Percentiles rank a stretch among this genome's conserved stretches.
These are phyloP conservation scores for Chenopodium album DNA, from an alignment of 148 eudicot species.

Conservation along the genomic window DNA sequence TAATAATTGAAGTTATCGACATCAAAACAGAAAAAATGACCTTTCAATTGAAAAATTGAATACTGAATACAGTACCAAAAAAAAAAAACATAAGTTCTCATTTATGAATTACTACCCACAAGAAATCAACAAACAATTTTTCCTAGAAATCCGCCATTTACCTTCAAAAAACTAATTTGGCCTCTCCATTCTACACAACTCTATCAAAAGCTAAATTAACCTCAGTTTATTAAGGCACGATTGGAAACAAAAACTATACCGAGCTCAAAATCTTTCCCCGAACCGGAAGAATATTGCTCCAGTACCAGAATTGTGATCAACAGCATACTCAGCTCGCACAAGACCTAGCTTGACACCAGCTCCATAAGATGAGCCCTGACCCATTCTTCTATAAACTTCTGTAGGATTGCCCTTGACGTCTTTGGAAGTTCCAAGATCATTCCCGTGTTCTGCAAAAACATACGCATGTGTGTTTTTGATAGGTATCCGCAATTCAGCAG, in stretches of 20 bases:
- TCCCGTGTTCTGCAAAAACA: slow-evolving; percentile 87
- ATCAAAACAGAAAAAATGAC: not conserved
- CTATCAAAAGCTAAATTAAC: slow-evolving; percentile 16
- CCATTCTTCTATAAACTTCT: slow-evolving; percentile 82
- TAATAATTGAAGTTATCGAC: not conserved
- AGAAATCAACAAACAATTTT: not conserved
- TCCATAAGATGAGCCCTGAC: slow-evolving; percentile 96
- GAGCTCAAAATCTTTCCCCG: slow-evolving; percentile 87
- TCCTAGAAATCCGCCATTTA: slow-evolving; percentile 17
- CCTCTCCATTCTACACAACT: slow-evolving; percentile 19
- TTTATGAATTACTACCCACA: slow-evolving; percentile 6
- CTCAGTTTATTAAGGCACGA: slow-evolving; percentile 11
- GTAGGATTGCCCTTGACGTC: slow-evolving; percentile 97
- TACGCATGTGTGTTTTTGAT: slow-evolving; percentile 75
- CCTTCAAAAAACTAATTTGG: slow-evolving; percentile 9
- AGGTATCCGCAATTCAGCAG: slow-evolving; percentile 90
- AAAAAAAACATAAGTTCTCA: not conserved
- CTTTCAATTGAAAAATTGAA: not conserved
- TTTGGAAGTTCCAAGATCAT: slow-evolving; percentile 89
- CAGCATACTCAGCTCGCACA: slow-evolving; percentile 92
- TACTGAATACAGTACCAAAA: not conserved
- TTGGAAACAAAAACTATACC: not conserved
- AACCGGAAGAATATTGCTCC: slow-evolving; percentile 87
- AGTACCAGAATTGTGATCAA: slow-evolving; percentile 84
- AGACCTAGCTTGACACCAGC: slow-evolving; percentile 82